These are phyloP conservation scores for Suillus plorans DNA, from an alignment of 768 basidiomycete species.

Conservation along the genomic window DNA sequence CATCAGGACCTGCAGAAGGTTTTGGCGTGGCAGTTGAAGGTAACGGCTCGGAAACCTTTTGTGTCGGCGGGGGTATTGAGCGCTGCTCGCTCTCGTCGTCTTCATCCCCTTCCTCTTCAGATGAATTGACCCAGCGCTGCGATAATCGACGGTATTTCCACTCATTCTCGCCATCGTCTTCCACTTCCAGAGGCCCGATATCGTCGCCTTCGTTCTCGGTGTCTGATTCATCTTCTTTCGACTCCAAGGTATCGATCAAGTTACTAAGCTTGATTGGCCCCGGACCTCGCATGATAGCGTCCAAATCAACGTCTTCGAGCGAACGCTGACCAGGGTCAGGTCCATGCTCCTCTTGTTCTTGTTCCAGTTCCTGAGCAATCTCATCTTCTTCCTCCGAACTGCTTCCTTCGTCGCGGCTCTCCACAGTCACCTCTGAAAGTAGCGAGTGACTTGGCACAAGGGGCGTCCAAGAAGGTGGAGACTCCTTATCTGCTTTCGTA, in stretches of 20 bases:
- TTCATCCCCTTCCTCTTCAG: conserved; percentile 29
- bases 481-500: neutral
- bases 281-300: conserved; percentile 45
- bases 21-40: neutral
- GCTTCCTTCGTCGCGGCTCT: conserved; percentile 40
- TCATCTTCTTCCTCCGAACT: conserved; percentile 36
- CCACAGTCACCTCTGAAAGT: conserved; percentile 36
- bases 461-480: conserved; percentile 14
- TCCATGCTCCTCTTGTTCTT: conserved; percentile 15
- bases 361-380: conserved; percentile 17
- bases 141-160: conserved; percentile 32
- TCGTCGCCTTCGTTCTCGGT: conserved; percentile 37
- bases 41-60: neutral
- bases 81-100: conserved; percentile 17
- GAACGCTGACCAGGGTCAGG: conserved; percentile 4
- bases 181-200: conserved; percentile 39
- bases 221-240: conserved; percentile 33
- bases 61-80: neutral
- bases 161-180: conserved; percentile 36
- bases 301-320: conserved; percentile 29
- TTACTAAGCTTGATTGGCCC: conserved; percentile 18
- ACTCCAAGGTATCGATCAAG: conserved; percentile 32
- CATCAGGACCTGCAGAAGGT: no score
- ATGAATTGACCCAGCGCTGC: conserved; percentile 32
- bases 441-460: conserved; percentile 31